Evolutionary conservation across 202 grass and related monocot species (phyloP), one percentile per base, ranked within the genome.

Genomic region (Schoenoplectus tabernaemontani): DNA sequence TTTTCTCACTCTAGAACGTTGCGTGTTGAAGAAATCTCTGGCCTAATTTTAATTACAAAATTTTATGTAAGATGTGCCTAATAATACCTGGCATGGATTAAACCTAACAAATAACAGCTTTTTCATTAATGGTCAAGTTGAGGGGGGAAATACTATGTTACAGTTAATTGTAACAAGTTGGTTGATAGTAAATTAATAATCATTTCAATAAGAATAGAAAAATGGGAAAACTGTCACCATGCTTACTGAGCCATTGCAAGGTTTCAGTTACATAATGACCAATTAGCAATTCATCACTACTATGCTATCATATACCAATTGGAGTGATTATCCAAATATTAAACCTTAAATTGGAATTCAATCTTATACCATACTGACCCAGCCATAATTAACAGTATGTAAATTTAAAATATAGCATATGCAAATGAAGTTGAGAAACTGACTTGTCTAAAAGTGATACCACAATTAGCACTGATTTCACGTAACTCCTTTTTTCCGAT

Each of bases 401-500:
- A 82, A 54, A 73, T 13, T 57, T 19, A 9, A 81, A 59, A 4
- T 42, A 51, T 24, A 44, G 34, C n/a, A 53, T 26, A 15, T 59
- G n/a, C 4, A 64, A 64, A 80, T 47, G 53, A 64, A 46, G 41
- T 79, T 65, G 64, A 73, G 36, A 61, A 86, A 85, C 79, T 53
- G 24, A 97, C 95, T 91, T 99, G 91, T 59, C 89, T 92, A 90
- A 91, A 82, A 34, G 90, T 95, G 71, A 92, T 72, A 28, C 83
- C 92, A 89, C 81, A 95, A 78, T 90, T 85, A 83, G 87, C 84
- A 9, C 91, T 95, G 85, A 99, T 92, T 79, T 99, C 96, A 13
- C 88, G 86, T 28, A 85, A 90, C 90, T 99, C 96, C 75, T 83
- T 99, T 86, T 99, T 99, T n/a, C 90, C 91, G 84, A 99, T 86